Evolutionary conservation across 306 rosid genomes (phyloP).

Genomic region (Luffa acutangula): DNA sequence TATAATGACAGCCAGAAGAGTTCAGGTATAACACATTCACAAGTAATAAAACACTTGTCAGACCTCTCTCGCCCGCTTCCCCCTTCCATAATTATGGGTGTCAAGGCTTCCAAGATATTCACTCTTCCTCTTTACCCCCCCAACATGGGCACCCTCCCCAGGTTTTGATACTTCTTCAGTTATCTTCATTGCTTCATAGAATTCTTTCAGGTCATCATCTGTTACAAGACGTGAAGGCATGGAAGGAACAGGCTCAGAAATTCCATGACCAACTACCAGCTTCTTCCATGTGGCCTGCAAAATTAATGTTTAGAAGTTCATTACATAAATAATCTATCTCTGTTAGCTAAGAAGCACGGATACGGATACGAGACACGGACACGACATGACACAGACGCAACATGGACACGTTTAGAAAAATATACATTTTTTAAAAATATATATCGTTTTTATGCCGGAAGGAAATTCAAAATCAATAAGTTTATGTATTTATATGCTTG

Average conservation of each 20-base stretch:
- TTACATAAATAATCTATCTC: not conserved
- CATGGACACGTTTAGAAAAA: no score
- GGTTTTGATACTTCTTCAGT: constrained; percentile 60
- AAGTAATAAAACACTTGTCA: constrained; percentile 18
- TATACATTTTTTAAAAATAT: no score
- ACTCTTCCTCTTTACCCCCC: constrained; percentile 75
- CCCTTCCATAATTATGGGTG: constrained; percentile 88
- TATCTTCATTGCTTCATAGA: constrained; percentile 81
- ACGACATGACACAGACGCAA: no score
- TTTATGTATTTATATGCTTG: no score
- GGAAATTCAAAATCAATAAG: no score
- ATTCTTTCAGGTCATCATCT: constrained; percentile 73
- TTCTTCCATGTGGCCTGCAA: constrained; percentile 78
- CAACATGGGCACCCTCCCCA: constrained; percentile 35
- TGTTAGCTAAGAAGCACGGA: not conserved
- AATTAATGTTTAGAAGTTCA: constrained; percentile 3
- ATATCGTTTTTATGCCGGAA: no score
- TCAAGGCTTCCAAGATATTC: constrained; percentile 63
- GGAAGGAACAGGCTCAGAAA: constrained; percentile 40
- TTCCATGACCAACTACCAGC: constrained; percentile 35
- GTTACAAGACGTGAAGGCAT: constrained; percentile 88
- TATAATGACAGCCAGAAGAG: not conserved
- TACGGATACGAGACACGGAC: no score
- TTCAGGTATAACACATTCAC: not conserved
- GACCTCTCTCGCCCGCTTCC: constrained; percentile 99